A percentile compares a stretch with the other conserved stretches of the same genome.
Conservation (phyloP, 1,284 basidiomycete species). For the Boletellus deceptivus region DNA sequence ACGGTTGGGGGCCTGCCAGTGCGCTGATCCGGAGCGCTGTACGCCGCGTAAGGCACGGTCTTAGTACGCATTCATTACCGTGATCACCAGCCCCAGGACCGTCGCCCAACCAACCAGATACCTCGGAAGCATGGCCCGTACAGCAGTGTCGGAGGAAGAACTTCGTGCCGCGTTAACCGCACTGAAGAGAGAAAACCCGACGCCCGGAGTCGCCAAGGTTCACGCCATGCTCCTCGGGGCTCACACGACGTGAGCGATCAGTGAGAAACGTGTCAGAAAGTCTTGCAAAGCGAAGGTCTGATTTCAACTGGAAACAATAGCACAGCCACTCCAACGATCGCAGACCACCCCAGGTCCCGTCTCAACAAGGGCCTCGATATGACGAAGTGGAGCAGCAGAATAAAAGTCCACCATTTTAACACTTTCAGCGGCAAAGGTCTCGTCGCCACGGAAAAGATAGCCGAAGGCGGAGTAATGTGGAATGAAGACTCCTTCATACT, state of each 20-base stretch:
- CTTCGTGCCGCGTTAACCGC: constrained; percentile 40
- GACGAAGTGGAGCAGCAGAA: constrained; percentile 58
- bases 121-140: constrained; percentile 8
- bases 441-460: constrained; percentile 65
- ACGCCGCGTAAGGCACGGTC: no score
- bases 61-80: no score
- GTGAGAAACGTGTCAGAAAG: constrained; percentile 75
- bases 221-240: constrained; percentile 58
- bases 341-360: constrained; percentile 58
- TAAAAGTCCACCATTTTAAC: constrained; percentile 69
- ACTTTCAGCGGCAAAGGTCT: constrained; percentile 81
- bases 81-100: no score
- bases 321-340: not conserved
- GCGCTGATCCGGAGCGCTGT: no score
- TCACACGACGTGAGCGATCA: constrained; percentile 71
- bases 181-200: constrained; percentile 53
- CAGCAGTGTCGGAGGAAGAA: constrained; percentile 40
- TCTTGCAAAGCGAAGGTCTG: constrained; percentile 60
- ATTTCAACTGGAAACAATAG: constrained; percentile 33
- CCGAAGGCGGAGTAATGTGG: constrained; percentile 76
- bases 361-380: constrained; percentile 67
- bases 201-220: constrained; percentile 69
- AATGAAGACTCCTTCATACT: constrained; percentile 76
- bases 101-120: not conserved
- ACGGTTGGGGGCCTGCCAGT: no score